Evolutionary conservation across 306 rosid genomes (phyloP), one percentile per base, ranked within the genome.

Genomic region (Elaeagnus macrophylla): DNA sequence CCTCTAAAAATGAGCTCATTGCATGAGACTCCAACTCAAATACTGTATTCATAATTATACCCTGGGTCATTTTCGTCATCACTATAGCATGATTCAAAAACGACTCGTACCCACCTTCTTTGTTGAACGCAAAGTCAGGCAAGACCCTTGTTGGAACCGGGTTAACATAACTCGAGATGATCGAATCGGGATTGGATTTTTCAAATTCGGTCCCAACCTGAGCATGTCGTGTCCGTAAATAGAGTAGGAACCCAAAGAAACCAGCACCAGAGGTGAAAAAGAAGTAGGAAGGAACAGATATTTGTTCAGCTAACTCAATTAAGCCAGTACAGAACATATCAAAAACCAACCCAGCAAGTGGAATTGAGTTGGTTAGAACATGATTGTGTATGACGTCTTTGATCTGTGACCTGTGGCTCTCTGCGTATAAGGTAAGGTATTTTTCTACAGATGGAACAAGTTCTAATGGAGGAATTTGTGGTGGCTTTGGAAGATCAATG

Each of bases 231-330:
- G 40, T 2, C 25, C 18, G 39, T 9, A 61, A 49, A 40, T 51
- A 51, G 1, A 51, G 7, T 1, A 5, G 12, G 16, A 61, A 7
- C 6, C 57, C 49, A 12, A 63, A 58, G 44, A 1, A 41, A 9
- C 5, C 12, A 32, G 68, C 68, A 5, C 37, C 35, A 6, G 53
- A 63, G 14, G 68, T 53, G 53, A 9, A 63, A 14, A 9, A 63
- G 2, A 53, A 32, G 40, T 43, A 63, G 11, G 17, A n/a, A 42
- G 68, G 68, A 3, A 63, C 15, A 4, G 10, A 17, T 15, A 63
- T 10, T 16, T 53, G 52, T 0, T 63, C 46, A 11, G 68, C 68
- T 5, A 62, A 51, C 8, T 62, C 67, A 0, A 16, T 36, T 59
- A 62, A 51, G 41, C 52, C 2, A 0, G 43, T 41, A 12, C 37